Base-by-base conservation (phyloP, 805 yeast species). In the Lipomyces lipofer region DNA sequence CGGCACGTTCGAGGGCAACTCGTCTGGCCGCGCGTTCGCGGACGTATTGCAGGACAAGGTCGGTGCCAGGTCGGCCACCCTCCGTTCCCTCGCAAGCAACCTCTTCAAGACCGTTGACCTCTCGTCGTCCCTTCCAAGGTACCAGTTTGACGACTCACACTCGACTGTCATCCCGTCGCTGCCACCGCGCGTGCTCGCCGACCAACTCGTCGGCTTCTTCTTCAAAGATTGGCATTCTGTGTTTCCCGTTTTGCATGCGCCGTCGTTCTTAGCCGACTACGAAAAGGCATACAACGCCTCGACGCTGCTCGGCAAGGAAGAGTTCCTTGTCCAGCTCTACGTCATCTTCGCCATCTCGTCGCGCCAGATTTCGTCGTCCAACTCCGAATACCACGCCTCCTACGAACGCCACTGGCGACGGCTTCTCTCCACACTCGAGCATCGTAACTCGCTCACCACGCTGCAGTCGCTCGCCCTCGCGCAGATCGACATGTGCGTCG, bases 171-270 rank as follows among this genome's bases (percentile, higher is more conserved):
- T 62, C 25, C 59, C 66, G 17, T 46, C 60, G 22, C 62, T 82
- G 24, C 81, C 81, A 2, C 73, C 84, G 21, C 76, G 84, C 51
- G 67, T 81, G 22, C 81, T 82, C 54, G 68, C 88, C 52, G 96
- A 90, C 68, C 82, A 82, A 24, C 75, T 87, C 28, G 77, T 86
- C 17, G 77, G 85, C 0, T 67, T 81, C 2, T 90, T 79, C 66
- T 89, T 88, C 70, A 83, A 81, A 58, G 84, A 85, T 54, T 90
- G 96, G 95, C 84, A 86, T 27, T 75, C 79, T 24, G 70, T 81
- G 4, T 73, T 84, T 21, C 95, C 96, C 0, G 75, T 88, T 13
- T 65, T 90, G 49, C 88, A 87, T 67, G 81, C 82, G 59, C 79
- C 79, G 40, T 77, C 81, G n/a, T 90, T 90, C 64, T 73, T 85